Percentiles rank a stretch among this genome's conserved stretches.
These are phyloP conservation scores for Microdochium trichocladiopsis DNA, from an alignment of 2,329 filamentous ascomycete species.

Conservation along the genomic window DNA sequence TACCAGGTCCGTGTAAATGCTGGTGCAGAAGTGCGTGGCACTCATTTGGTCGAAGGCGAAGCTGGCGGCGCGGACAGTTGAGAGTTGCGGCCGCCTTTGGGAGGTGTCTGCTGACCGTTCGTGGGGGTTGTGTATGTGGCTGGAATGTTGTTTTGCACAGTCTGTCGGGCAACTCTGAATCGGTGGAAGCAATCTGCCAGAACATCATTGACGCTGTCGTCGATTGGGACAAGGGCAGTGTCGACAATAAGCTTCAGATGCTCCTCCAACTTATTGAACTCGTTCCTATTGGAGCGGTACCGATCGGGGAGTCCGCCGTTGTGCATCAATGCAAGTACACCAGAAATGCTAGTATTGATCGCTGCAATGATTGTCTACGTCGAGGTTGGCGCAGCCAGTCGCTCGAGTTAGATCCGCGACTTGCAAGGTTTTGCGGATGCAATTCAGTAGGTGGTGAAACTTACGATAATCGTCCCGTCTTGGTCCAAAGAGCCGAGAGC, in stretches of 20 bases:
- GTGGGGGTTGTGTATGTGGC: slow-evolving; percentile 24
- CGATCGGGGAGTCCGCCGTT: slow-evolving; percentile 46
- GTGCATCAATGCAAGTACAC: slow-evolving; percentile 42
- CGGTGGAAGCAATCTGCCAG: slow-evolving; percentile 38
- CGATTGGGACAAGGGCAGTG: slow-evolving; percentile 34
- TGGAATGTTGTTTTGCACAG: slow-evolving; percentile 39
- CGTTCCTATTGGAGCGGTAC: slow-evolving; percentile 39
- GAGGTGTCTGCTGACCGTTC: neutral
- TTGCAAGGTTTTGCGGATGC: too few relatives aligned
- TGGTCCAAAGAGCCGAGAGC: slow-evolving; percentile 36
- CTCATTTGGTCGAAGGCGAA: neutral
- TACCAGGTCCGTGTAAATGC: too few relatives aligned
- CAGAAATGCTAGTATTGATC: slow-evolving; percentile 41
- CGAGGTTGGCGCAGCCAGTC: neutral
- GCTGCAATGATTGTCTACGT: slow-evolving; percentile 37
- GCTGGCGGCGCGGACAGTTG: neutral
- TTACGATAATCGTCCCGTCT: slow-evolving; percentile 30
- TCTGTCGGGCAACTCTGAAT: slow-evolving; percentile 37
- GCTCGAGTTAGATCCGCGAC: too few relatives aligned
- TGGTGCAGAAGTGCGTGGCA: neutral
- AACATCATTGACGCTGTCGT: slow-evolving; percentile 35
- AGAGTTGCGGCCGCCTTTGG: neutral
- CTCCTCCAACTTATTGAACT: slow-evolving; percentile 43
- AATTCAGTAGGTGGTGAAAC: too few relatives aligned
- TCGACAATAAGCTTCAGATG: slow-evolving; percentile 42